These are phyloP conservation scores for Neofusicoccum cordaticola DNA, from an alignment of 2,329 filamentous ascomycete genomes.

Conservation along the genomic window DNA sequence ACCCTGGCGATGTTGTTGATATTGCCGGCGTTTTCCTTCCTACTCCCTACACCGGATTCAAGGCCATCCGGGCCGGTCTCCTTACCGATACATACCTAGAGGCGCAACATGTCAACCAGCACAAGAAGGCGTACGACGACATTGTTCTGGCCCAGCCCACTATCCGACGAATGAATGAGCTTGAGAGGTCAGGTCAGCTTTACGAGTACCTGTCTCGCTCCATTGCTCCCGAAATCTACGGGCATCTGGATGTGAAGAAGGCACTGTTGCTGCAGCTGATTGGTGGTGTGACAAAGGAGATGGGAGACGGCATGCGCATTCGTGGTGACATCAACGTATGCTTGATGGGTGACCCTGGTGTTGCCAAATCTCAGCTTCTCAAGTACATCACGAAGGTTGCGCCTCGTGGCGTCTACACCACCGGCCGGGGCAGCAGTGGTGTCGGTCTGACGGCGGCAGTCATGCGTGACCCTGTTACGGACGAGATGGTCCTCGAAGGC, in stretches of 20 bases:
- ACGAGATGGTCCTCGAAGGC: conserved; percentile 81
- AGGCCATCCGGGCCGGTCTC: conserved; percentile 93
- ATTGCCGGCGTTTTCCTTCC: conserved; percentile 94
- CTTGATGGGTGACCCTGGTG: conserved; percentile 98
- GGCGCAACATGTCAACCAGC: conserved; percentile 87
- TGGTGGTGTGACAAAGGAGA: conserved; percentile 92
- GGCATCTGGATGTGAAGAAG: conserved; percentile 96
- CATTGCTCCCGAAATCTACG: conserved; percentile 95
- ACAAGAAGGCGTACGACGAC: conserved; percentile 97
- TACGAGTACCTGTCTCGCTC: conserved; percentile 95
- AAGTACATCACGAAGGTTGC: conserved; percentile 99
- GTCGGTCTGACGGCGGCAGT: conserved; percentile 80
- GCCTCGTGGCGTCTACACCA: conserved; percentile 83
- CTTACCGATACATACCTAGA: conserved; percentile 96
- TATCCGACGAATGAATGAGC: conserved; percentile 78
- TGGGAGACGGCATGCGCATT: conserved; percentile 98
- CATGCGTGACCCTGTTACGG: conserved; percentile 79
- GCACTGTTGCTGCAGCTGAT: conserved; percentile 92
- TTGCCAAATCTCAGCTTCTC: conserved; percentile 95
- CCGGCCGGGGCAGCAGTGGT: conserved; percentile 75
- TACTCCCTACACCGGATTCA: conserved; percentile 97
- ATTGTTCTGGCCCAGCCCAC: conserved; percentile 79
- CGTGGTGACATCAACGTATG: conserved; percentile 99
- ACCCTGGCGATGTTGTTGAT: conserved; percentile 91
- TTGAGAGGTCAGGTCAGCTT: conserved; percentile 81